Conservation (phyloP, 805 yeast species). For the Candida anglica region DNA sequence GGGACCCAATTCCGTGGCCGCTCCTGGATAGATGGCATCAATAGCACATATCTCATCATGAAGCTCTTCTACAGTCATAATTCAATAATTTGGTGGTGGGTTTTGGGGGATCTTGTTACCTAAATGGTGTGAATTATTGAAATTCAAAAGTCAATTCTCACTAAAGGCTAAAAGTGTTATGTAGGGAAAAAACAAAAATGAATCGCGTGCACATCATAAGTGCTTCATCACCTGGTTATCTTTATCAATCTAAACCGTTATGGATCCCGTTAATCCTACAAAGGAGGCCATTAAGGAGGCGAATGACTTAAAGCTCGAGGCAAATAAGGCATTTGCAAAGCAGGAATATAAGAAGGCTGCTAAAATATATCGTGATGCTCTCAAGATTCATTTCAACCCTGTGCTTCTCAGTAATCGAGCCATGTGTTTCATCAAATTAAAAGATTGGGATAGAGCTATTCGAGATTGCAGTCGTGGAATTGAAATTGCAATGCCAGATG, state of each 20-base stretch:
- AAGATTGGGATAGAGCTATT: constrained; percentile 46
- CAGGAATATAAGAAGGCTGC: constrained; percentile 50
- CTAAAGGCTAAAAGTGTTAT: background rate
- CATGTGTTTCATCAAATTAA: constrained; percentile 53
- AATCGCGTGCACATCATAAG: too few species aligned
- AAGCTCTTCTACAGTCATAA: constrained; percentile 44
- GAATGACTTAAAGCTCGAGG: too few species aligned
- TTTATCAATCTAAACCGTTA: too few species aligned
- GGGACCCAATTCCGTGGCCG: constrained; percentile 36
- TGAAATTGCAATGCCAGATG: constrained; percentile 16
- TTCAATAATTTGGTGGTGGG: too few species aligned
- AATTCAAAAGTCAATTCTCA: too few species aligned
- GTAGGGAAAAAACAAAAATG: background rate
- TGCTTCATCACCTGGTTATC: too few species aligned
- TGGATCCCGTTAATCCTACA: too few species aligned
- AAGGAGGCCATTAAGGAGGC: too few species aligned
- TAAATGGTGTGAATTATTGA: too few species aligned
- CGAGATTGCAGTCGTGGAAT: constrained; percentile 51
- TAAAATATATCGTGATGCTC: constrained; percentile 52
- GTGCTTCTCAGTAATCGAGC: constrained; percentile 67
- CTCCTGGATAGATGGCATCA: constrained; percentile 81
- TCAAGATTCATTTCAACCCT: constrained; percentile 45
- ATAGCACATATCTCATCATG: constrained; percentile 77
- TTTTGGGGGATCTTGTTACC: too few species aligned
- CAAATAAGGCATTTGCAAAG: constrained; percentile 49